These are phyloP conservation scores for Melampsora abietis-canadensis DNA, from an alignment of 1,284 basidiomycete species.

Conservation along the genomic window DNA sequence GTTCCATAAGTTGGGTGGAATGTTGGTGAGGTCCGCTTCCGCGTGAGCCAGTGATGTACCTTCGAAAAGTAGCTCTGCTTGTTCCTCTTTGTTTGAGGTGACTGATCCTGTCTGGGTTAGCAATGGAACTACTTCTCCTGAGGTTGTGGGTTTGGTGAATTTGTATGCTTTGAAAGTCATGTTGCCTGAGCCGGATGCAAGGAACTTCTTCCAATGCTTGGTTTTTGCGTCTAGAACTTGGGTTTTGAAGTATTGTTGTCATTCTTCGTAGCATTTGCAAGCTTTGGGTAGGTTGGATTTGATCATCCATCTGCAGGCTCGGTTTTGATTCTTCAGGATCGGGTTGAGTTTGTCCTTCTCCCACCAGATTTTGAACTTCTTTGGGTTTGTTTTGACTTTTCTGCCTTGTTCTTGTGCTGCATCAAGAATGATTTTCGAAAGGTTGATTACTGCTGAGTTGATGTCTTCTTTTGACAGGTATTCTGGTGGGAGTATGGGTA, in stretches of 20 bases:
- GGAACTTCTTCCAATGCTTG: too few relatives aligned
- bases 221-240: not conserved
- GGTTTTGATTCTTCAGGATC: not conserved
- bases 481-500: not conserved
- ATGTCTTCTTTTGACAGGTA: not conserved
- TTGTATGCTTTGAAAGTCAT: not conserved
- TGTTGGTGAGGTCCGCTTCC: too few relatives aligned
- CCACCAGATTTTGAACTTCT: not conserved
- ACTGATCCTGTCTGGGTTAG: not conserved
- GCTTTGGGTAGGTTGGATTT: not conserved
- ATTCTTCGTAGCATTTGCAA: not conserved
- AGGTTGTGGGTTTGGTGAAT: not conserved
- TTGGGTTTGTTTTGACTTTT: not conserved
- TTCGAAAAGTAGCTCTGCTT: not conserved
- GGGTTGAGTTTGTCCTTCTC: not conserved
- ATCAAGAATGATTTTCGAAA: not conserved
- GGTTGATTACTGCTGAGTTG: not conserved
- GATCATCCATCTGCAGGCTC: not conserved
- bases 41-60: too few relatives aligned
- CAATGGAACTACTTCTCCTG: not conserved
- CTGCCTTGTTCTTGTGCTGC: not conserved
- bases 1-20: too few relatives aligned
- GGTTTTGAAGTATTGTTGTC: not conserved
- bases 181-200: not conserved
- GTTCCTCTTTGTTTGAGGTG: not conserved